Evolutionary conservation across 108 stramenopile genomes (phyloP).

Genomic region (Licmophora abbreviata): DNA sequence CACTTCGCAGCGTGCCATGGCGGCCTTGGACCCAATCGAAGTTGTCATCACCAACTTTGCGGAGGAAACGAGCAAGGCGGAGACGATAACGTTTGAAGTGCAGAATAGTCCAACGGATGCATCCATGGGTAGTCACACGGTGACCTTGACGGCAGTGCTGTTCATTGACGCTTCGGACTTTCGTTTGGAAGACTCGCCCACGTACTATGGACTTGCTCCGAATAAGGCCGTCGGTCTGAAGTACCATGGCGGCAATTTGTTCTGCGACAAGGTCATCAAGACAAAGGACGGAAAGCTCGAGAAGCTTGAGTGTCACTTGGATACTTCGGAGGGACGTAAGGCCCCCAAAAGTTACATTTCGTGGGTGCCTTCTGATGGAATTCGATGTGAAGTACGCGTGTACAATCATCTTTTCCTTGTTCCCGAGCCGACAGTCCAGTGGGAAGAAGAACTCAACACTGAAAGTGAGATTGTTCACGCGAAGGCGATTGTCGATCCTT

Average conservation of each 20-base stretch:
- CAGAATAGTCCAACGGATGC: constrained; percentile 84
- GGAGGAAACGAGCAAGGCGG: constrained; percentile 13
- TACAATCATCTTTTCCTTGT: constrained; percentile 91
- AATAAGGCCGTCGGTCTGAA: constrained; percentile 91
- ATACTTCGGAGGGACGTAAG: constrained; percentile 38
- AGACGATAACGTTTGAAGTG: constrained; percentile 52
- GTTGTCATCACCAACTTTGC: constrained; percentile 74
- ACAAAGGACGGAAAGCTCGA: constrained; percentile 35
- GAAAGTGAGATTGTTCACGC: constrained; percentile 70
- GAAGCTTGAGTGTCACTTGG: constrained; percentile 59
- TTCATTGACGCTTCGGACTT: constrained; percentile 93
- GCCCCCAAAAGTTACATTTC: constrained; percentile 78
- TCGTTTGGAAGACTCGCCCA: constrained; percentile 59
- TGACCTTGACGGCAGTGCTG: constrained; percentile 69
- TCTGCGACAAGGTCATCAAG: constrained; percentile 55
- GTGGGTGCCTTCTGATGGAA: constrained; percentile 70
- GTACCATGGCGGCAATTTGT: constrained; percentile 77
- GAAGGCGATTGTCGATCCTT: constrained; percentile 72
- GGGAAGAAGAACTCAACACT: constrained; percentile 91
- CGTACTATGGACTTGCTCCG: constrained; percentile 91
- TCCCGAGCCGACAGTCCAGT: constrained; percentile 75
- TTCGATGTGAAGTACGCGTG: constrained; percentile 75
- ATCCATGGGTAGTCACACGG: constrained; percentile 65
- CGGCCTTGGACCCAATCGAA: constrained; percentile 81
- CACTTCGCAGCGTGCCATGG: constrained; percentile 85